Evolutionary conservation across 2,329 filamentous ascomycete species (phyloP).

Genomic region (Sporothrix euskadiensis): DNA sequence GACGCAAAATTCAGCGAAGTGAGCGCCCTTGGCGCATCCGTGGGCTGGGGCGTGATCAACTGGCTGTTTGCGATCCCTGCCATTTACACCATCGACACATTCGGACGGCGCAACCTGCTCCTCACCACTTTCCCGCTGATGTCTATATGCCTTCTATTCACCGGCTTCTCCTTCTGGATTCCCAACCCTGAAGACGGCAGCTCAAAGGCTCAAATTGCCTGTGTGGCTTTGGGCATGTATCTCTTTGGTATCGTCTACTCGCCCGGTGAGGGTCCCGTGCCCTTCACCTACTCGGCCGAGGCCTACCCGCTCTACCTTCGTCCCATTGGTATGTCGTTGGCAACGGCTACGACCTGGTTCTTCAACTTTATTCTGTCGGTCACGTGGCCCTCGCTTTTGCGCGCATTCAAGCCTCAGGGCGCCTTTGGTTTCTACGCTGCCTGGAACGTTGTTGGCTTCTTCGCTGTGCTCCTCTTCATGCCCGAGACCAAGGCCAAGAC

Average conservation of each 20-base stretch:
- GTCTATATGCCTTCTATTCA: constrained; percentile 52
- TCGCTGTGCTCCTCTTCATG: constrained; percentile 44
- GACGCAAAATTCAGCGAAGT: constrained; percentile 54
- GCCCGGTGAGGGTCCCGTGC: constrained; percentile 63
- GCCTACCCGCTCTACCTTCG: constrained; percentile 66
- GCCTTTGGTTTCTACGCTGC: constrained; percentile 53
- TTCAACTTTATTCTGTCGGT: constrained; percentile 47
- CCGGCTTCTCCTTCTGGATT: constrained; percentile 51
- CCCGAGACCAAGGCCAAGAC: constrained; percentile 46
- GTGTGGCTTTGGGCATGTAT: constrained; percentile 52
- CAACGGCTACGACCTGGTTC: constrained; percentile 55
- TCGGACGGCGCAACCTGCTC: constrained; percentile 64
- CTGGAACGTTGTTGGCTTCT: constrained; percentile 52
- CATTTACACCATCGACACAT: constrained; percentile 67
- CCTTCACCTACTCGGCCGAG: constrained; percentile 68
- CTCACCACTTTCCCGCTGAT: constrained; percentile 66
- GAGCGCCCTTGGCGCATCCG: constrained; percentile 58
- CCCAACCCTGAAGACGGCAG: constrained; percentile 34
- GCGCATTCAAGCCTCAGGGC: constrained; percentile 49
- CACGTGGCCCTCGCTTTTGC: constrained; percentile 50
- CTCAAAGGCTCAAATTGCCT: constrained; percentile 45
- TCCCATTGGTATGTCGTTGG: constrained; percentile 61
- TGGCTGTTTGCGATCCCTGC: constrained; percentile 65
- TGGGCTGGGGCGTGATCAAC: constrained; percentile 66
- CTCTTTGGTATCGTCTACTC: constrained; percentile 54